Base-by-base conservation (phyloP, 1,139 yeast species). In the Pichia sp. region DNA sequence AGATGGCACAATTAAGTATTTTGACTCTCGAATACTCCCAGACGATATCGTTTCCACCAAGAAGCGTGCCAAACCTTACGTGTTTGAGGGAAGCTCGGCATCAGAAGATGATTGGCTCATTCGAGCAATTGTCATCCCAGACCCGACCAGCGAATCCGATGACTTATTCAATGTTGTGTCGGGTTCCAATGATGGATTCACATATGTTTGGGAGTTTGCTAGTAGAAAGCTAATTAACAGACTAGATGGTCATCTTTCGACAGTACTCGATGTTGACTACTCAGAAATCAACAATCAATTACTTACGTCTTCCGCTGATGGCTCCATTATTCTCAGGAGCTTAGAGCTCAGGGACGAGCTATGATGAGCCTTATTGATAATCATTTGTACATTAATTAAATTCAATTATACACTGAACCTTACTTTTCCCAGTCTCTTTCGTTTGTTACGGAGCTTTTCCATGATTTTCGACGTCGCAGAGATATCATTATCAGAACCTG, bases 161-260 rank as follows among this genome's bases (percentile, higher is more conserved):
- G 48, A 46, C 6, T 34, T 45, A 12, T 40, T 47, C 17, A 44
- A 36, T 14, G 47, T 58, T 10, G 30, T 53, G 4, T 50, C 58
- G 23, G 93, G 91, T 0, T 71, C 86, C 0, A 74, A 72, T 25
- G 88, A 81, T 52, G 63, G 68, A 5, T 64, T 75, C 3, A 67
- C 72, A 0, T 72, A 75, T 4, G 50, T 68, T 3, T 83, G 91
- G 87, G 79, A 78, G 42, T 59, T 69, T n/a, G 63, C 64, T 4
- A 60, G 78, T 0, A 61, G 74, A 35, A 63, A 64, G 32, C 46
- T 78, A 17, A 44, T 64, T 11, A 60, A 64, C 33, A 77, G 76
- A 48, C 56, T 68, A 12, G 60, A 64, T 4, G 88, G 87, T 2
- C 91, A 82, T 49, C 49, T 53, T 7, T 83, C 86, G 1, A 58